A percentile compares a stretch with the other conserved stretches of the same genome.
phyloP scores from a whole-genome alignment of 345 rosid species.

The Euphorbia pulcherrima region DNA sequence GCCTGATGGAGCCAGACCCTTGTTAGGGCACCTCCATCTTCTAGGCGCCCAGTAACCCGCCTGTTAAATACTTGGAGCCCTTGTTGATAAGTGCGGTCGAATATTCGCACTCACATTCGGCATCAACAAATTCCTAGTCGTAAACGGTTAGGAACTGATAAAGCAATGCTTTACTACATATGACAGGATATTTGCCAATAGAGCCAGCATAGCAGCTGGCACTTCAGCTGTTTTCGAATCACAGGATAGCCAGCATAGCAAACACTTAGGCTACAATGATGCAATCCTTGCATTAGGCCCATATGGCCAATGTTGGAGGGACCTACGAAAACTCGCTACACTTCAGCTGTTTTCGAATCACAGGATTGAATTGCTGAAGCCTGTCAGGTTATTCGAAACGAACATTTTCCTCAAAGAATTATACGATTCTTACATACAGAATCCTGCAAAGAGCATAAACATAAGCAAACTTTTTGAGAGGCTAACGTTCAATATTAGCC shows the following conservation, averaged over 20 bases:
- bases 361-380: constrained; percentile 40
- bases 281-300: constrained; percentile 48
- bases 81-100: constrained; percentile 49
- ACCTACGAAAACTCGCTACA: constrained; percentile 51
- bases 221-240: no score
- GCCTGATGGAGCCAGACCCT: constrained; percentile 53
- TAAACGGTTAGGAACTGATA: constrained; percentile 38
- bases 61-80: constrained; percentile 40
- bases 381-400: constrained; percentile 41
- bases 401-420: constrained; percentile 41
- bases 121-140: constrained; percentile 27
- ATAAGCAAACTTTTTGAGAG: constrained; percentile 41
- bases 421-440: constrained; percentile 15
- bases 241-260: no score
- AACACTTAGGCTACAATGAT: constrained; percentile 52
- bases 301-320: constrained; percentile 65
- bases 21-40: constrained; percentile 62
- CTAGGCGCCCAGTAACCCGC: constrained; percentile 34
- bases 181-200: constrained; percentile 47
- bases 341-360: constrained; percentile 50
- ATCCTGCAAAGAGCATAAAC: neutral
- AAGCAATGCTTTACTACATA: constrained; percentile 51
- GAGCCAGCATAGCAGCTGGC: constrained; percentile 50
- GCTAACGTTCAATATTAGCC: constrained; percentile 50
- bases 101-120: constrained; percentile 57